These are phyloP conservation scores for Nepenthes alata DNA, from an alignment of 179 eudicot species.

Conservation along the genomic window DNA sequence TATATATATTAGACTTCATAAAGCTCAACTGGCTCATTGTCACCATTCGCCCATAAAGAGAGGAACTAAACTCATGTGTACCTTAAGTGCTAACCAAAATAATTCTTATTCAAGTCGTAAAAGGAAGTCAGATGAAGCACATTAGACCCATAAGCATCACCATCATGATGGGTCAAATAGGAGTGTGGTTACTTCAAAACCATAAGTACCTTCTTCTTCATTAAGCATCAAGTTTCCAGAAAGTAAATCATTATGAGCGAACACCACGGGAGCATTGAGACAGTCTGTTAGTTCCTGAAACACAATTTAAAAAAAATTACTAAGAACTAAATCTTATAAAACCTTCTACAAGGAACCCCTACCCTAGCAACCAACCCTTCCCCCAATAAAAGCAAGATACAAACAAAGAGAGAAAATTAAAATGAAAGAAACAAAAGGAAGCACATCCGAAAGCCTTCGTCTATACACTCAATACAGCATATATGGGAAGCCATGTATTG, in stretches of 20 bases:
- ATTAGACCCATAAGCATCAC: not conserved
- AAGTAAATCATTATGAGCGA: slow-evolving; percentile 82
- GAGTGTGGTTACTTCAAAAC: not conserved
- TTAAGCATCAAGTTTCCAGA: slow-evolving; percentile 89
- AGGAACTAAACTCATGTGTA: no score
- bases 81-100: not conserved
- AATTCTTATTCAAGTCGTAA: not conserved
- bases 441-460: no score
- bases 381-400: no score
- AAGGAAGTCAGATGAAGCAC: not conserved
- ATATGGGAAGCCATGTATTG: no score
- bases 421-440: no score
- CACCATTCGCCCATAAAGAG: no score
- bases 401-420: no score
- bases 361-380: no score
- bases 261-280: slow-evolving; percentile 78
- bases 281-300: slow-evolving; percentile 57
- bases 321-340: not conserved
- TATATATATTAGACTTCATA: no score
- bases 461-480: no score
- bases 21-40: no score
- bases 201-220: slow-evolving; percentile 50
- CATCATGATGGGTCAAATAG: not conserved
- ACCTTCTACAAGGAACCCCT: not conserved
- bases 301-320: slow-evolving; percentile 14